Conservation (phyloP, 2,329 filamentous ascomycete genomes). For the Colletotrichum gigasporum region DNA sequence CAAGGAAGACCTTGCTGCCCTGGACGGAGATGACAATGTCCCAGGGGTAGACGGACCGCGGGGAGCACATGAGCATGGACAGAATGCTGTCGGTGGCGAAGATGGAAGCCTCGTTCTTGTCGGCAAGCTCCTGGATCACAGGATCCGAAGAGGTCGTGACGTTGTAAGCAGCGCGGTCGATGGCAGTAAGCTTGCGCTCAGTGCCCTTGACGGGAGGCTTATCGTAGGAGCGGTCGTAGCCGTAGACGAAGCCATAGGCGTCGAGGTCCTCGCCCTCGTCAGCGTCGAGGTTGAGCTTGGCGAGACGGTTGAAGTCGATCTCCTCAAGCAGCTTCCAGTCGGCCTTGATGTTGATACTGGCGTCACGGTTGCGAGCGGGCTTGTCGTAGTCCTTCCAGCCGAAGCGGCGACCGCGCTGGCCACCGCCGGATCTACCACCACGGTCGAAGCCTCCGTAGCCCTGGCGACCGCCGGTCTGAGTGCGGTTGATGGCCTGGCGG, state of each 20-base stretch:
- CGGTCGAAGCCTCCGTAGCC: conserved; percentile 74
- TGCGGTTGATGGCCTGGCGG: conserved; percentile 75
- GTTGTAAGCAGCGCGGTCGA: conserved; percentile 97
- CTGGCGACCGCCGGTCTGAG: conserved; percentile 67
- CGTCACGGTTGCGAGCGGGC: conserved; percentile 94
- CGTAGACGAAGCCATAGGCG: conserved; percentile 96
- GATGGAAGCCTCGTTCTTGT: conserved; percentile 95
- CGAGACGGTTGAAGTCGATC: conserved; percentile 95
- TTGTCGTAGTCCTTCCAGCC: conserved; percentile 99
- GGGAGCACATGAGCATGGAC: conserved; percentile 99
- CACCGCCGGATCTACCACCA: conserved; percentile 74
- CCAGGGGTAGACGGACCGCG: conserved; percentile 97
- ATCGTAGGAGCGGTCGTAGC: conserved; percentile 96
- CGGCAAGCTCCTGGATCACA: conserved; percentile 94
- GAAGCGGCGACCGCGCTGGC: conserved; percentile 83
- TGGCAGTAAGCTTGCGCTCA: conserved; percentile 85
- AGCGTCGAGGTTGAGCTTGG: conserved; percentile 94
- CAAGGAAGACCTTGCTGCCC: conserved; percentile 96
- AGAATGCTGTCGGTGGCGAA: conserved; percentile 97
- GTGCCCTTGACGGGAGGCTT: conserved; percentile 90
- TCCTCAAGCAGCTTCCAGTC: conserved; percentile 97
- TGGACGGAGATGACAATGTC: conserved; percentile 94
- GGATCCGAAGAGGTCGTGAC: conserved; percentile 97
- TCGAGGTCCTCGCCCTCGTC: conserved; percentile 96
- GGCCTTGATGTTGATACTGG: conserved; percentile 93